phyloP scores from a whole-genome alignment of 2,329 filamentous ascomycete species.

The Arthrinium phaeospermum region DNA sequence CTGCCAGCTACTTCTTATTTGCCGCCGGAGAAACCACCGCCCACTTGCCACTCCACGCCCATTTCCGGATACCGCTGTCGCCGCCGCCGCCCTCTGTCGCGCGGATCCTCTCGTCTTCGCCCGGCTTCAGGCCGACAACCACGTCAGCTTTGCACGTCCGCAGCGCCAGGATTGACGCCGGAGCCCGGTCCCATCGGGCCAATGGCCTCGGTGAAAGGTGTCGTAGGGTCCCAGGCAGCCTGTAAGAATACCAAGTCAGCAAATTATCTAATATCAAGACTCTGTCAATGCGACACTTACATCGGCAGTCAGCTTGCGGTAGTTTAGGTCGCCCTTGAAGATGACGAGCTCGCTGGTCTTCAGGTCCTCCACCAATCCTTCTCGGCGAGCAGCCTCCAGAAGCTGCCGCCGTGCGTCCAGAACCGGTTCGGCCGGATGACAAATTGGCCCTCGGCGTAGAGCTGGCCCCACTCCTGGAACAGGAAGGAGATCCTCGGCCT shows the following conservation, averaged over 20 bases:
- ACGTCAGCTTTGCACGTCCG: slow-evolving; percentile 97
- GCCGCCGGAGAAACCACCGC: slow-evolving; percentile 86
- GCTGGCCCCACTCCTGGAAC: slow-evolving; percentile 79
- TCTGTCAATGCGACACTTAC: slow-evolving; percentile 56
- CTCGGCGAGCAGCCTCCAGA: slow-evolving; percentile 80
- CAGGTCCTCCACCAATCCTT: slow-evolving; percentile 76
- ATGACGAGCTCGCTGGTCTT: slow-evolving; percentile 85
- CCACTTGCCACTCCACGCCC: slow-evolving; percentile 97
- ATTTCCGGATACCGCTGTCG: slow-evolving; percentile 74
- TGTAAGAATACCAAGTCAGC: slow-evolving; percentile 38
- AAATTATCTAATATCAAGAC: slow-evolving; percentile 17
- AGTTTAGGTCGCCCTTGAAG: slow-evolving; percentile 98
- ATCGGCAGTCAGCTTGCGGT: slow-evolving; percentile 89
- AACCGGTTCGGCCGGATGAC: slow-evolving; percentile 84
- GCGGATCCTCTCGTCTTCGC: slow-evolving; percentile 82
- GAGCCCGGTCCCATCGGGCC: slow-evolving; percentile 84
- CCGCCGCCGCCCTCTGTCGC: slow-evolving; percentile 72
- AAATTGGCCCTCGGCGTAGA: slow-evolving; percentile 85
- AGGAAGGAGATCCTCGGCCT: slow-evolving; percentile 75
- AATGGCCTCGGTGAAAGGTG: slow-evolving; percentile 82
- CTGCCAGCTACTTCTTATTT: slow-evolving; percentile 45
- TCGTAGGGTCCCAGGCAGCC: slow-evolving; percentile 85
- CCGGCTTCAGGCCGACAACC: slow-evolving; percentile 83
- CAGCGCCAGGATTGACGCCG: slow-evolving; percentile 84
- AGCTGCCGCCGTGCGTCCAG: slow-evolving; percentile 89